Base-by-base conservation (phyloP, 2,329 filamentous ascomycete species). In the Hyphodiscus sp. region DNA sequence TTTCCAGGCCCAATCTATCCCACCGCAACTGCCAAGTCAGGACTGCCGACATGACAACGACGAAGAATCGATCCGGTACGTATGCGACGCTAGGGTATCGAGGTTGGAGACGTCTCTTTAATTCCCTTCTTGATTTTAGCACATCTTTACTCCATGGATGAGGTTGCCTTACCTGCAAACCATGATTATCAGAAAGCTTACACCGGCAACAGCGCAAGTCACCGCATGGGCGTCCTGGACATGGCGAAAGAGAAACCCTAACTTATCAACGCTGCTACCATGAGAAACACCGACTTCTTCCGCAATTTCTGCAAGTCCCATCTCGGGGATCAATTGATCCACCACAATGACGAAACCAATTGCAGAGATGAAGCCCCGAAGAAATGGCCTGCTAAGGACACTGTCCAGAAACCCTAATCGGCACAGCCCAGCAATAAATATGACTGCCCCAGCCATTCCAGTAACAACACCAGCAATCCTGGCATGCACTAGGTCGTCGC, bases 281-380 rank as follows among this genome's bases (percentile, higher is more conserved):
- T 97, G 92, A 44, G 81, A 81, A 2, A 91, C 81, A n/a, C 80
- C 74, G 2, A 70, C 67, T 16, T 85, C 72, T 50, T 81, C 82
- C 0, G 91, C 89, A 18, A 83, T 71, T 1, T 77, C 73, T 41
- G 77, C 78, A 20, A 99, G 77, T 0, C 94, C 94, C 63, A 95
- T 79, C 70, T 97, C 91, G 0, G 92, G 91, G 50, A 96, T 88
- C 45, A 96, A 74, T 71, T 99, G 94, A 69, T 97, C 94, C 38
- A 97, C 89, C 41, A 95, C 83, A 67, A 99, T 97, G 60, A 97
- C 91, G 52, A 96, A 89, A 47, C 94, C 94, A 67, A 99, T 95
- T 49, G 94, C 94, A 53, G 89, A 96, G 71, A 99, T 96, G 73
- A 99, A 99, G 0, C 94, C 94, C 55, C 94, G 80, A 52, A 97